phyloP scores from a whole-genome alignment of 495 filamentous ascomycete species.

The Chaetomidium leptoderma region DNA sequence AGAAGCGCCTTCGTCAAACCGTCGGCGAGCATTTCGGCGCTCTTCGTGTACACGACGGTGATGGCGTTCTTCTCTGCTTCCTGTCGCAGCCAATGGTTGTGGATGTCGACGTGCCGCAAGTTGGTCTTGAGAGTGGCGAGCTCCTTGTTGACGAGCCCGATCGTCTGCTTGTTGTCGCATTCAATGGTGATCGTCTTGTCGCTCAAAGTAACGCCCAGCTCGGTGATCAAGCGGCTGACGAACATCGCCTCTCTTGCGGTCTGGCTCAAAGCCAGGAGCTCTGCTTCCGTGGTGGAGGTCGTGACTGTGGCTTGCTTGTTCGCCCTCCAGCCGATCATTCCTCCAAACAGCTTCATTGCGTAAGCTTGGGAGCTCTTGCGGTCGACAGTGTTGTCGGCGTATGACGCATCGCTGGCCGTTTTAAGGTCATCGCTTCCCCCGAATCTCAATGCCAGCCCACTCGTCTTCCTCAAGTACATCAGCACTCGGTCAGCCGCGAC shows the following conservation, averaged over 20 bases:
- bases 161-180: slow-evolving; percentile 23
- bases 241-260: slow-evolving; percentile 23
- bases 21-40: neutral
- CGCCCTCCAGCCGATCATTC: slow-evolving; percentile 25
- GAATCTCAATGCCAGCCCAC: slow-evolving; percentile 6
- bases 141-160: slow-evolving; percentile 15
- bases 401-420: slow-evolving; percentile 7
- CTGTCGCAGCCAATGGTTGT: neutral
- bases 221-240: slow-evolving; percentile 3
- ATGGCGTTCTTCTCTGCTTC: neutral
- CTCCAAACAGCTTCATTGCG: slow-evolving; percentile 25
- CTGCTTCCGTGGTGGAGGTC: slow-evolving; percentile 23
- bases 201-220: slow-evolving; percentile 11
- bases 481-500: slow-evolving; percentile 13
- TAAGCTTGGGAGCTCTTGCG: slow-evolving; percentile 20
- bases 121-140: slow-evolving; percentile 19
- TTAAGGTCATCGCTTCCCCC: slow-evolving; percentile 11
- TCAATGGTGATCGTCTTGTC: slow-evolving; percentile 10
- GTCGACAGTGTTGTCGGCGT: slow-evolving; percentile 2
- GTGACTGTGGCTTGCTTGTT: slow-evolving; percentile 27
- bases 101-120: slow-evolving; percentile 19
- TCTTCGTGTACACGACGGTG: neutral
- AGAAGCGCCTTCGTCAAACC: neutral
- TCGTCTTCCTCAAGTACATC: slow-evolving; percentile 7
- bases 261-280: slow-evolving; percentile 21